Percentiles rank a stretch among this genome's conserved stretches.
phyloP scores from a whole-genome alignment of 768 basidiomycete species.

The Tubosaeta sp. region DNA sequence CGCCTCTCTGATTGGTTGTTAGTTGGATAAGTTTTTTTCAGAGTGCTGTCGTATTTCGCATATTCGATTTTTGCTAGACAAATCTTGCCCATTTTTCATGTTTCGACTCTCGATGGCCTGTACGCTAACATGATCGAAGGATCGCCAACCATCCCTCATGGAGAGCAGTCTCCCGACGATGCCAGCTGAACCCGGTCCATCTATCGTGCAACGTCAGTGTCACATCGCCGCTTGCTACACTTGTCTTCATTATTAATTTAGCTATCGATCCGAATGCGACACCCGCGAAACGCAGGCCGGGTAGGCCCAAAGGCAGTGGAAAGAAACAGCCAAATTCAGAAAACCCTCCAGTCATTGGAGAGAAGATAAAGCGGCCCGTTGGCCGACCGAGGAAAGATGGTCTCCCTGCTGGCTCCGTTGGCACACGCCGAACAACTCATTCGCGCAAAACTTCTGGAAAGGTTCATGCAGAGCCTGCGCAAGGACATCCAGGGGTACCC shows the following conservation, averaged over 20 bases:
- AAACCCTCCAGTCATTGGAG: slow-evolving; percentile 34
- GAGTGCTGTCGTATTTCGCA: slow-evolving; percentile 26
- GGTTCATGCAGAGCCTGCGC: slow-evolving; percentile 15
- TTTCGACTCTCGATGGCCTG: slow-evolving; percentile 16
- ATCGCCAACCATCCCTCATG: slow-evolving; percentile 17
- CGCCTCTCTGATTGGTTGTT: slow-evolving; percentile 26
- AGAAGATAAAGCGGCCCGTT: slow-evolving; percentile 72
- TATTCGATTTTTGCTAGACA: slow-evolving; percentile 32
- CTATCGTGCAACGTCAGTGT: slow-evolving; percentile 25
- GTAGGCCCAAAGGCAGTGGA: slow-evolving; percentile 75
- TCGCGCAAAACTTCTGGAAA: slow-evolving; percentile 38
- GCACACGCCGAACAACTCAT: slow-evolving; percentile 39
- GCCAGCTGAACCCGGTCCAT: slow-evolving; percentile 23
- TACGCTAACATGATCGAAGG: slow-evolving; percentile 26
- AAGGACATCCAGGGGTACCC: slow-evolving; percentile 26
- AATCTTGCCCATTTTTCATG: slow-evolving; percentile 21
- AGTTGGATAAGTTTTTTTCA: slow-evolving; percentile 33
- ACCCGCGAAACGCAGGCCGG: slow-evolving; percentile 63
- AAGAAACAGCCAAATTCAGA: slow-evolving; percentile 51
- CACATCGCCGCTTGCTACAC: background rate
- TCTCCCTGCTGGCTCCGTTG: slow-evolving; percentile 69
- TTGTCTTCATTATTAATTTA: slow-evolving; percentile 8
- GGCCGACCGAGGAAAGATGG: slow-evolving; percentile 81
- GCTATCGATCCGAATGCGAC: slow-evolving; percentile 27
- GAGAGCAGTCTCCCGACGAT: slow-evolving; percentile 24